Percentiles rank a stretch among this genome's conserved stretches.
phyloP scores from a whole-genome alignment of 1,284 basidiomycete genomes.

The Ustilago sp. region DNA sequence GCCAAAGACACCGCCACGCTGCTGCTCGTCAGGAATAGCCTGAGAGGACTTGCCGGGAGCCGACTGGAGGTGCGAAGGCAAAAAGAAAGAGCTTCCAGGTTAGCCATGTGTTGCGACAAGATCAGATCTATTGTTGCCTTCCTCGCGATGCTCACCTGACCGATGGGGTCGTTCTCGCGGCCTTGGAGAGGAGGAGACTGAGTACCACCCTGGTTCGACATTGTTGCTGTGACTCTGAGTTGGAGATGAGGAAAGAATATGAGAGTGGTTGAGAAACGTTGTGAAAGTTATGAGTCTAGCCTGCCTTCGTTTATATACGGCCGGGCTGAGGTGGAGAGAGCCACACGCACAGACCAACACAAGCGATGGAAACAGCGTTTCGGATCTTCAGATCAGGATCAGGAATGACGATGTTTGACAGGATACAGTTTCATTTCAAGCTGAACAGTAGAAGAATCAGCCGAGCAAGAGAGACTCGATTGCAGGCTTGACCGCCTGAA shows the following conservation, averaged over 20 bases:
- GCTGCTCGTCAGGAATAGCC: constrained; percentile 49
- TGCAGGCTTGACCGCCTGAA: not conserved
- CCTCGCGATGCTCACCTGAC: constrained; percentile 34
- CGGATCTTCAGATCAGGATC: constrained; percentile 9
- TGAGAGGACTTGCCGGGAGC: constrained; percentile 45
- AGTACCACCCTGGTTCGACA: constrained; percentile 47
- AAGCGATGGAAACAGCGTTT: not conserved
- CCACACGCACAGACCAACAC: not conserved
- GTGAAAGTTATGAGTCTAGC: not conserved
- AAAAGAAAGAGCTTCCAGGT: not conserved
- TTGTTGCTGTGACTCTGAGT: constrained; percentile 8
- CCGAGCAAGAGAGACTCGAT: constrained; percentile 5
- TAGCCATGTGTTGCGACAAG: not conserved
- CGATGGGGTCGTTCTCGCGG: constrained; percentile 52
- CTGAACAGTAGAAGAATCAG: constrained; percentile 19
- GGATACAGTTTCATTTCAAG: not conserved
- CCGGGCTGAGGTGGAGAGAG: not conserved
- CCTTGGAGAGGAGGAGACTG: constrained; percentile 54
- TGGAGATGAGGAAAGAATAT: not conserved
- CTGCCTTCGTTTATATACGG: not conserved
- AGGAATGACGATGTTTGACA: constrained; percentile 1
- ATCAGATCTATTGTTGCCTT: not conserved
- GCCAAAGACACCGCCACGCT: constrained; percentile 48
- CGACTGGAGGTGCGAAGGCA: constrained; percentile 19
- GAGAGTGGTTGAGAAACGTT: not conserved